Base-by-base conservation (phyloP, 176 grass and related monocot species). In the Lolium multiflorum region DNA sequence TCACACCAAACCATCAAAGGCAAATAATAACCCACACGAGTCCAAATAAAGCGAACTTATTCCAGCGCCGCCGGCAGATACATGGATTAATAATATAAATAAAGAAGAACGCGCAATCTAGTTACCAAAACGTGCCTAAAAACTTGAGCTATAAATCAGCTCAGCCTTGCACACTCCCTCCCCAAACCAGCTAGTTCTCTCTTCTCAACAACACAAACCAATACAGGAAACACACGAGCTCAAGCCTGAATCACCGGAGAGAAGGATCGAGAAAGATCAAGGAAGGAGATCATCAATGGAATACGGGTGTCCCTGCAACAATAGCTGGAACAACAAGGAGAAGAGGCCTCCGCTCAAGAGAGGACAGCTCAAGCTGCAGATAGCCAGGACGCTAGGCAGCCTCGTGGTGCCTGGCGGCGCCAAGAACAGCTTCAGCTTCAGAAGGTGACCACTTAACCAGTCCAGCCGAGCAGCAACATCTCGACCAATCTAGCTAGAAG, bases 391-490 rank as follows among this genome's bases (percentile, higher is more conserved):
- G 9, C 51, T 77, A 5, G 10, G 75, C 75, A 77, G 28, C 75
- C 26, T 77, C 74, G 51, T 77, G 4, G 51, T 57, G 28, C 74
- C 51, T 35, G 20, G 11, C 20, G 55, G 51, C 51, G 51, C 37
- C 76, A 89, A 79, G 60, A 92, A 81, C 73, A 26, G 47, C 48
- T 52, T 52, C 73, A 52, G 73, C 64, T 91, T 84, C 80, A 71
- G 69, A 25, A 82, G 83, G 54, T 56, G 54, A 54, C 51, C 51
- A 54, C 51, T 54, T 54, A 5, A 56, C 17, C 17, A 20, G 54
- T 17, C 17, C 0, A 17, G 17, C 17, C 54, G 6, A 57, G 54
- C 54, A 57, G 54, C 54, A 20, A 20, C 54, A 4, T 54, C 54
- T 57, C 17, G 17, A 20, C 54, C 54, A 20, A 57, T 57, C 16